Evolutionary conservation across 805 yeast genomes (phyloP).

Genomic region (Saturnispora mendoncae): DNA sequence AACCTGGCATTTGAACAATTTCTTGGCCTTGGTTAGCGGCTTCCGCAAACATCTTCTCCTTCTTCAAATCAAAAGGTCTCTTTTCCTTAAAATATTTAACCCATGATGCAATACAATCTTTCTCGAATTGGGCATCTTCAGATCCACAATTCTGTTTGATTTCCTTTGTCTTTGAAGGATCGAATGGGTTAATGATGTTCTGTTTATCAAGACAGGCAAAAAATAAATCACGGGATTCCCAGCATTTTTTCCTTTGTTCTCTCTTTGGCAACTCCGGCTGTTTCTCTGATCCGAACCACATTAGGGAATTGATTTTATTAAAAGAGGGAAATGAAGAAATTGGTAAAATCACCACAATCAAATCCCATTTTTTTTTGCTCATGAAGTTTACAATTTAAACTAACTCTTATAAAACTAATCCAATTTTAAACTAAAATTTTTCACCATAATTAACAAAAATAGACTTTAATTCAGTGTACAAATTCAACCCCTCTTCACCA

Average conservation of each 20-base stretch:
- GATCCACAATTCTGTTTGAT: conserved; percentile 50
- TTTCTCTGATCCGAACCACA: conserved; percentile 14
- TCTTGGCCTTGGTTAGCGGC: conserved; percentile 62
- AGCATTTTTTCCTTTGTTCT: conserved; percentile 65
- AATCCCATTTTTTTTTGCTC: too few relatives aligned
- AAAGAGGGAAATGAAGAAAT: too few relatives aligned
- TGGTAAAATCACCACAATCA: not conserved
- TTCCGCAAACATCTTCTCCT: conserved; percentile 57
- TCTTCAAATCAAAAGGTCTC: conserved; percentile 65
- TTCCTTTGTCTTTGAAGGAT: conserved; percentile 28
- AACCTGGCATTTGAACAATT: conserved; percentile 24
- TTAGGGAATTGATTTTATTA: not conserved
- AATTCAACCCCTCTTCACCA: conserved; percentile 62
- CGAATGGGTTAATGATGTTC: conserved; percentile 62
- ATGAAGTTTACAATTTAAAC: too few relatives aligned
- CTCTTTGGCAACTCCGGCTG: conserved; percentile 42
- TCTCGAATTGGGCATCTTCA: conserved; percentile 51
- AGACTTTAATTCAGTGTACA: conserved; percentile 69
- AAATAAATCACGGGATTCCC: conserved; percentile 80
- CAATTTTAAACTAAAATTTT: conserved; percentile 15
- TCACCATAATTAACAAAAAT: conserved; percentile 46
- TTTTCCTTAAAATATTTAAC: conserved; percentile 84
- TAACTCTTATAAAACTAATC: too few relatives aligned
- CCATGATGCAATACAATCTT: conserved; percentile 84
- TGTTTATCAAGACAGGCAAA: conserved; percentile 67